Evolutionary conservation across 2,329 filamentous ascomycete species (phyloP).

Genomic region (Hypoxylon sp.): DNA sequence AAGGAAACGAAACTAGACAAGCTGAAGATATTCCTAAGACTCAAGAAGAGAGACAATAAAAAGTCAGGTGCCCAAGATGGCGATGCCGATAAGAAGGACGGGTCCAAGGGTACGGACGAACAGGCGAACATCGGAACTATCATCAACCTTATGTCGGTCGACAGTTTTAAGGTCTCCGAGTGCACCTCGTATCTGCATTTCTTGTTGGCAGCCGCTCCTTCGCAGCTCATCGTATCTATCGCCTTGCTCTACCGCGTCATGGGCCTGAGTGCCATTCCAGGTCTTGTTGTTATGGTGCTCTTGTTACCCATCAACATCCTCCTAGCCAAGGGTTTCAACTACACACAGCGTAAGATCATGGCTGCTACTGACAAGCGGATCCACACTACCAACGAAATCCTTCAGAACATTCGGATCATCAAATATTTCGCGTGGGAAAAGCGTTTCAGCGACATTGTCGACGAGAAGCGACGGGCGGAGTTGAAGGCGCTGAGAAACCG

Average conservation of each 20-base stretch:
- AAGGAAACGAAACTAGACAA: conserved; percentile 58
- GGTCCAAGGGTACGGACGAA: conserved; percentile 64
- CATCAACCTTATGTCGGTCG: conserved; percentile 99
- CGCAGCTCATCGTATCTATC: conserved; percentile 86
- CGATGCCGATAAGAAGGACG: conserved; percentile 49
- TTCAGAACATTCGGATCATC: conserved; percentile 98
- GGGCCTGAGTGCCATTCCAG: conserved; percentile 92
- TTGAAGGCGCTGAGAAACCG: conserved; percentile 81
- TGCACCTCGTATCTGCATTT: conserved; percentile 96
- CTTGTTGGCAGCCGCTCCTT: conserved; percentile 89
- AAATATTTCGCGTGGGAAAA: conserved; percentile 99
- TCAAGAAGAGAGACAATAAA: conserved; percentile 68
- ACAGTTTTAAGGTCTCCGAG: conserved; percentile 98
- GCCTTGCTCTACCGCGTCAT: conserved; percentile 88
- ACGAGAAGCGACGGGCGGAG: conserved; percentile 86
- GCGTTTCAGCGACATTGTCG: conserved; percentile 85
- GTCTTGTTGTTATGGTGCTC: conserved; percentile 88
- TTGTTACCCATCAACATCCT: conserved; percentile 91
- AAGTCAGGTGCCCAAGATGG: conserved; percentile 56
- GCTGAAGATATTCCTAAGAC: conserved; percentile 68
- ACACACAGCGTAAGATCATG: conserved; percentile 90
- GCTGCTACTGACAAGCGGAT: conserved; percentile 95
- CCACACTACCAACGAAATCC: conserved; percentile 93
- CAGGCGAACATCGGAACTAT: conserved; percentile 97
- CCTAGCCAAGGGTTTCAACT: conserved; percentile 86